Percentiles rank a stretch among this genome's conserved stretches.
Evolutionary conservation across 176 grass and related monocot species (phyloP).

Genomic region (Bromus sterilis): DNA sequence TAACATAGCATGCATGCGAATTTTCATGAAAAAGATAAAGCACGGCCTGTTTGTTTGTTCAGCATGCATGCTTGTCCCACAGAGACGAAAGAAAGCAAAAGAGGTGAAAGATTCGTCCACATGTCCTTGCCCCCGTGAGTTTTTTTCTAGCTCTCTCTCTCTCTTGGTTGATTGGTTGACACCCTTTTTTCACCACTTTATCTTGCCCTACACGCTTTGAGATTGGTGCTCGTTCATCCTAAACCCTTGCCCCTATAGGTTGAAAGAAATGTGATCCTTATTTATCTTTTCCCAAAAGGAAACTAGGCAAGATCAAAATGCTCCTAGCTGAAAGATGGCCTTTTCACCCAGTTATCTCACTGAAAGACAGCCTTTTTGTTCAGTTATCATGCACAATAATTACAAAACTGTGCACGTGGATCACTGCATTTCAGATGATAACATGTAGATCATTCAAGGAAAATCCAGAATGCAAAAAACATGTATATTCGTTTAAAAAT

Average conservation of each 20-base stretch:
- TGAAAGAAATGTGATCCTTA: not conserved
- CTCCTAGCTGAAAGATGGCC: not conserved
- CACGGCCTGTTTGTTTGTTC: conserved; percentile 23
- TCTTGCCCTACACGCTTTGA: conserved; percentile 19
- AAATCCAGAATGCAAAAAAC: not conserved
- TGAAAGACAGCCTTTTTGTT: not conserved
- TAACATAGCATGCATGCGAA: conserved; percentile 40
- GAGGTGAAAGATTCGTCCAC: conserved; percentile 40
- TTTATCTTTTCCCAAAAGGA: not conserved
- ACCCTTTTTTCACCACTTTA: conserved; percentile 19
- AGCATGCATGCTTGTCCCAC: not conserved
- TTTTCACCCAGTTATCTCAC: not conserved
- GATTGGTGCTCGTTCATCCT: not conserved
- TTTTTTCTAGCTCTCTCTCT: no score
- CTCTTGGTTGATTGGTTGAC: no score
- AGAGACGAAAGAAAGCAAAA: conserved; percentile 33
- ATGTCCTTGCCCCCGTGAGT: conserved; percentile 18
- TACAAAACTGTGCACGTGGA: not conserved
- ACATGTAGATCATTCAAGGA: not conserved
- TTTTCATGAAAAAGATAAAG: conserved; percentile 71
- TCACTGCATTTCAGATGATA: not conserved
- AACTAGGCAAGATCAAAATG: not conserved
- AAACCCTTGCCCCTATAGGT: not conserved
- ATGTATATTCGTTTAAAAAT: not conserved
- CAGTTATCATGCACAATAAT: not conserved